Conservation (phyloP, 2,329 filamentous ascomycete species). For the Harringtonia aguacate region DNA sequence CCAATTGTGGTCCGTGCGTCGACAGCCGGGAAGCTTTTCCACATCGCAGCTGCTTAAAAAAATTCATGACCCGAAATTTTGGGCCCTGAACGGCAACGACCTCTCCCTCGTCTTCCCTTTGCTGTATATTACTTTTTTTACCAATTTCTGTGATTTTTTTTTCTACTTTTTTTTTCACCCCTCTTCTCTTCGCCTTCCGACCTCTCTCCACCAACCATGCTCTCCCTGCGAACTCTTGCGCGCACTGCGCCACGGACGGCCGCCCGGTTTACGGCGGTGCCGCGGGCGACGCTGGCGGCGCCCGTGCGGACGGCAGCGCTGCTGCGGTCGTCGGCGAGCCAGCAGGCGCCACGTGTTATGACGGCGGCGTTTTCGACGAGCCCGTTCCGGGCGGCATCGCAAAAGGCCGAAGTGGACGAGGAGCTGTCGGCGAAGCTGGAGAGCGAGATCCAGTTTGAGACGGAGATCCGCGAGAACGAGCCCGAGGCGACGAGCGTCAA, state of each 20-base stretch:
- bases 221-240: conserved; percentile 55
- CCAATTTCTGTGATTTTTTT: not conserved
- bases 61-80: too few relatives aligned
- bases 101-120: not conserved
- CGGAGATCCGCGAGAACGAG: conserved; percentile 63
- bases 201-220: conserved; percentile 39
- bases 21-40: too few relatives aligned
- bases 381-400: conserved; percentile 27
- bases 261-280: conserved; percentile 44
- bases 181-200: conserved; percentile 6
- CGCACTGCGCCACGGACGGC: conserved; percentile 57
- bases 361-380: conserved; percentile 40
- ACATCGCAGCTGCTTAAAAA: too few relatives aligned
- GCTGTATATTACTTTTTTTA: not conserved
- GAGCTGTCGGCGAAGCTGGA: conserved; percentile 82
- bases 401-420: conserved; percentile 47
- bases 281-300: not conserved
- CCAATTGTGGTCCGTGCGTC: too few relatives aligned
- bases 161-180: conserved; percentile 5
- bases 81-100: not conserved
- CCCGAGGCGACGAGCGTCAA: conserved; percentile 67
- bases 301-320: not conserved
- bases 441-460: conserved; percentile 75
- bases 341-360: not conserved
- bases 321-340: not conserved